Evolutionary conservation across 768 basidiomycete species (phyloP), one percentile per base, ranked within the genome.

Genomic region (Lentinus brumalis): DNA sequence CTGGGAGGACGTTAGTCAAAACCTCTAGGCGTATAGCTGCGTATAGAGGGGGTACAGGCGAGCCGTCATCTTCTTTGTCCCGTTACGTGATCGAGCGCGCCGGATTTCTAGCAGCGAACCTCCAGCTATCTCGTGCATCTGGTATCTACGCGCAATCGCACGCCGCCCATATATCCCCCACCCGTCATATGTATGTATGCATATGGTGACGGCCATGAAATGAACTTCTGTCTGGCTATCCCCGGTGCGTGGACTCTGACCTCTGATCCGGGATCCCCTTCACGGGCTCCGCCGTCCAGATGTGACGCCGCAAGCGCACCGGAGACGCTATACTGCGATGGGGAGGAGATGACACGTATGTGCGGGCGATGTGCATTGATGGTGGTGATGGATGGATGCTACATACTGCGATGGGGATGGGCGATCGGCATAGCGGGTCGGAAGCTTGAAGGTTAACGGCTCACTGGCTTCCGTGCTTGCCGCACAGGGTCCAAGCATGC

Each of bases 131-230:
- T 21, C 32, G 32, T 45, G 15, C 16, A 26, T 45, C 44, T 26
- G 38, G 40, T 58, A 62, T 62, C 61, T 57, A 57, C 50, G 51
- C 61, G 56, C 35, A 39, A 50, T 57, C 56, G 41, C 56, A 52
- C 50, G 47, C 44, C 61, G 61, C 56, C 35, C 61, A 31, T 49
- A 50, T 56, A 41, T 21, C 30, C 15, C 18, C n/a, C 53, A n/a
- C n/a, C n/a, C n/a, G n/a, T n/a, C 30, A 35, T 11, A 38, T 32
- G 16, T 44, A 29, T 35, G 39, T 39, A 38, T 21, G 31, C 49
- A 16, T 45, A 45, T 45, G 44, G 44, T 2, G n/a, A n/a, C 44
- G n/a, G n/a, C 21, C 44, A 45, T 7, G 44, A 45, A 45, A 45
- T 45, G 44, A 45, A 45, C 9, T 45, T 7, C n/a, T 7, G 6